These are phyloP conservation scores for Rhamnella rubrinervis DNA, from an alignment of 331 rosid genomes.

Conservation along the genomic window DNA sequence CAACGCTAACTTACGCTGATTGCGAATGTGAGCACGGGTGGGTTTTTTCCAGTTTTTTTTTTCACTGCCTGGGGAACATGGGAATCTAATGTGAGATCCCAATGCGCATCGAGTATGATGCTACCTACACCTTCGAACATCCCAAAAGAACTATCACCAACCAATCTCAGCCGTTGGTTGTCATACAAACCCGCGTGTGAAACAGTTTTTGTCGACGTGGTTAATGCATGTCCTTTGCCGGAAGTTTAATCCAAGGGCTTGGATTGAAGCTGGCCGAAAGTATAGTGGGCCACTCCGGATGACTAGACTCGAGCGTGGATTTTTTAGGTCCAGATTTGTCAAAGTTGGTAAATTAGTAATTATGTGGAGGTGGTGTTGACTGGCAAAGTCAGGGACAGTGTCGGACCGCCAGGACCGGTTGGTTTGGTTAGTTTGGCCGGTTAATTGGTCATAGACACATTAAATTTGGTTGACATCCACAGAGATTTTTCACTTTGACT, in stretches of 20 bases:
- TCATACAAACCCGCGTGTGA: background rate
- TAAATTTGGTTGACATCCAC: slow-evolving; percentile 3
- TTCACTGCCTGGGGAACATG: background rate
- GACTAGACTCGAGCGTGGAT: no score
- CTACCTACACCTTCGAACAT: background rate
- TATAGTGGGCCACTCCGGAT: no score
- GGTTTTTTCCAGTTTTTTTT: no score
- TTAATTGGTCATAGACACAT: slow-evolving; percentile 4
- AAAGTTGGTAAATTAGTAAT: background rate
- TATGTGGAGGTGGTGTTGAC: background rate
- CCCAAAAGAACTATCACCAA: no score
- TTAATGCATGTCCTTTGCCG: background rate
- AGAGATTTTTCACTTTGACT: no score
- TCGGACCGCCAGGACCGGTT: background rate
- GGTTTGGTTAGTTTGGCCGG: background rate
- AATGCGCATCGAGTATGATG: slow-evolving; percentile 23
- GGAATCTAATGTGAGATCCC: slow-evolving; percentile 42
- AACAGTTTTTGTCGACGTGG: background rate
- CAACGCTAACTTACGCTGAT: background rate
- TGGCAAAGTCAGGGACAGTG: background rate
- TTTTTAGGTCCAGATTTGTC: no score
- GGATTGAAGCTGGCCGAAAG: background rate
- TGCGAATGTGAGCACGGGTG: background rate
- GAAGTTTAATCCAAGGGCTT: background rate
- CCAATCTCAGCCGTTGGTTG: slow-evolving; percentile 18